phyloP scores from a whole-genome alignment of 345 rosid species.

The Lagerstroemia speciosa region DNA sequence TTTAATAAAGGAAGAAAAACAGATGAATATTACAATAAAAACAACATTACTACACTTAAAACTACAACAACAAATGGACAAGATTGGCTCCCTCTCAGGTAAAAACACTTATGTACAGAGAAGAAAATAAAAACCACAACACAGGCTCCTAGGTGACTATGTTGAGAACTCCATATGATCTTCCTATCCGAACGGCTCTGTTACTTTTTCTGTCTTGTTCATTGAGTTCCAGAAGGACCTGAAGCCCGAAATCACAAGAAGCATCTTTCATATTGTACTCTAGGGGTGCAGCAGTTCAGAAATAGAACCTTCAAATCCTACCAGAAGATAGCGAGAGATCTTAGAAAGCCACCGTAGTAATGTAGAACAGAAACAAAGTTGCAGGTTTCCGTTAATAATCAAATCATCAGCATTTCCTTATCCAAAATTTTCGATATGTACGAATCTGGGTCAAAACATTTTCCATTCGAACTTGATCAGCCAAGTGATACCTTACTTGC shows the following conservation, averaged over 20 bases:
- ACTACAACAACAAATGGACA: too few relatives aligned
- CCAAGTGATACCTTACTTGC: conserved; percentile 42
- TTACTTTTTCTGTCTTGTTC: not conserved
- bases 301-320: not conserved
- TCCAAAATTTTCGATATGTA: not conserved
- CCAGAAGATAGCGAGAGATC: not conserved
- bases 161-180: not conserved
- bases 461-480: conserved; percentile 14
- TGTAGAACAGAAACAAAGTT: too few relatives aligned
- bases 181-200: not conserved
- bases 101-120: not conserved
- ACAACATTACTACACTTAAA: too few relatives aligned
- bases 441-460: not conserved
- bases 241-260: not conserved
- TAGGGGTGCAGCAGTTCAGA: not conserved
- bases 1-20: too few relatives aligned
- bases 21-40: too few relatives aligned
- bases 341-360: not conserved
- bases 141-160: not conserved
- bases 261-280: not conserved
- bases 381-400: not conserved
- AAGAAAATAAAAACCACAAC: not conserved
- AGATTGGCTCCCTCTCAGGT: too few relatives aligned
- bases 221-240: not conserved
- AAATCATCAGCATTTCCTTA: not conserved